Percentiles rank a stretch among this genome's conserved stretches.
These are phyloP conservation scores for Annulohypoxylon truncatum DNA, from an alignment of 2,329 filamentous ascomycete genomes.

Conservation along the genomic window DNA sequence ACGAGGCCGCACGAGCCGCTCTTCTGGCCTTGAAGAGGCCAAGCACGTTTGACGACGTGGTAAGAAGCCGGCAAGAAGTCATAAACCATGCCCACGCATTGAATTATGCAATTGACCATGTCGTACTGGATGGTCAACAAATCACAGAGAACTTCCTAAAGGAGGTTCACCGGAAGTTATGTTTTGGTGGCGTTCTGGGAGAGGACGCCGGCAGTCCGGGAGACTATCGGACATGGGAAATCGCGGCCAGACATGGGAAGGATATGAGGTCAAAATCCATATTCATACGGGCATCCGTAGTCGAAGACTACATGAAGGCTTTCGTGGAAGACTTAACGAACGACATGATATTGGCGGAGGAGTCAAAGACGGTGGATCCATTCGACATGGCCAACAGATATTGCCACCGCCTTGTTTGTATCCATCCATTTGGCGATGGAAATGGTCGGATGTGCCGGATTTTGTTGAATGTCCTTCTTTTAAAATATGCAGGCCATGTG, in stretches of 20 bases:
- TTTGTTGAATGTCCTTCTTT: conserved; percentile 52
- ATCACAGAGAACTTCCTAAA: conserved; percentile 32
- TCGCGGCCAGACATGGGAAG: conserved; percentile 27
- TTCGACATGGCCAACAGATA: conserved; percentile 46
- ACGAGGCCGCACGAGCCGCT: conserved; percentile 19
- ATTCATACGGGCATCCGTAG: conserved; percentile 41
- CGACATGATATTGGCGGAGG: conserved; percentile 40
- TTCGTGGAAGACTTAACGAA: conserved; percentile 38
- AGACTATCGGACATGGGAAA: conserved; percentile 43
- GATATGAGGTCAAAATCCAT: conserved; percentile 25
- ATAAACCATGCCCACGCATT: conserved; percentile 39
- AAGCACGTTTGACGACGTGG: conserved; percentile 3
- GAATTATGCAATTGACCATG: conserved; percentile 28
- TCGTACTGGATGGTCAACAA: conserved; percentile 15
- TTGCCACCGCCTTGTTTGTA: conserved; percentile 51
- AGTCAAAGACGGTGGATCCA: conserved; percentile 34
- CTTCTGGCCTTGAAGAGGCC: conserved; percentile 12
- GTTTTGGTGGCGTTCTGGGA: conserved; percentile 39
- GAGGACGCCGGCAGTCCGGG: conserved; percentile 54
- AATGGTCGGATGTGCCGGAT: conserved; percentile 55
- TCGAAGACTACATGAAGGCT: conserved; percentile 43
- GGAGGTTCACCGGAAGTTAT: conserved; percentile 27
- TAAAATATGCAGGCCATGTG: conserved; percentile 46
- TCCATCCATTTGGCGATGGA: conserved; percentile 56
- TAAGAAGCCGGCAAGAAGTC: conserved; percentile 31